phyloP scores from a whole-genome alignment of 176 grass and related monocot genomes.

The Poa annua region DNA sequence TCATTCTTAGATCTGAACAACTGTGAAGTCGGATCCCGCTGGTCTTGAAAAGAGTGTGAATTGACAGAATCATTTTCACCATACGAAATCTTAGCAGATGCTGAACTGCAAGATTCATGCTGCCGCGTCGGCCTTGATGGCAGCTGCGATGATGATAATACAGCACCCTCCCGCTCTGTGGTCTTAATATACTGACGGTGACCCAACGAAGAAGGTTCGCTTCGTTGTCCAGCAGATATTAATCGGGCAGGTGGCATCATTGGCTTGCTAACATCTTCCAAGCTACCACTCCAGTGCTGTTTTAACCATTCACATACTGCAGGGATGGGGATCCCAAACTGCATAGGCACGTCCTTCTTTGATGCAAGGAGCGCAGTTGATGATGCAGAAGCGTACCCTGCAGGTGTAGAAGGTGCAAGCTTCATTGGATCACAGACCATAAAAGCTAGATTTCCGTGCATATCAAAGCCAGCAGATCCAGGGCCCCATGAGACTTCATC shows the following conservation, averaged over 20 bases:
- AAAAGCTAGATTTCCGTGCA: conserved; percentile 87
- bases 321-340: conserved; percentile 86
- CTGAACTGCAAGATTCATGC: conserved; percentile 68
- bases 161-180: conserved; percentile 43
- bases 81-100: conserved; percentile 59
- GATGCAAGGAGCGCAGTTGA: conserved; percentile 54
- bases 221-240: conserved; percentile 56
- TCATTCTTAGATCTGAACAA: conserved; percentile 53
- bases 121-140: conserved; percentile 48
- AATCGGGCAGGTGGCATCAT: conserved; percentile 64
- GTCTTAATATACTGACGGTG: conserved; percentile 47
- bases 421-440: conserved; percentile 97
- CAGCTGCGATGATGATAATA: conserved; percentile 44
- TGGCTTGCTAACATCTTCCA: conserved; percentile 89
- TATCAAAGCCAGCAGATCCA: conserved; percentile 95
- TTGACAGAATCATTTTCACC: conserved; percentile 50
- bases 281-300: conserved; percentile 84
- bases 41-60: conserved; percentile 48
- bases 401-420: conserved; percentile 77
- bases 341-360: conserved; percentile 68
- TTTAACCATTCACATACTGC: conserved; percentile 85
- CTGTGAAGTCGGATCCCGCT: conserved; percentile 47
- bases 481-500: conserved; percentile 75
- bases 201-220: conserved; percentile 50
- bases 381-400: conserved; percentile 67